Base-by-base conservation (phyloP, 2,329 filamentous ascomycete genomes). In the Ceratocystis harringtonii region DNA sequence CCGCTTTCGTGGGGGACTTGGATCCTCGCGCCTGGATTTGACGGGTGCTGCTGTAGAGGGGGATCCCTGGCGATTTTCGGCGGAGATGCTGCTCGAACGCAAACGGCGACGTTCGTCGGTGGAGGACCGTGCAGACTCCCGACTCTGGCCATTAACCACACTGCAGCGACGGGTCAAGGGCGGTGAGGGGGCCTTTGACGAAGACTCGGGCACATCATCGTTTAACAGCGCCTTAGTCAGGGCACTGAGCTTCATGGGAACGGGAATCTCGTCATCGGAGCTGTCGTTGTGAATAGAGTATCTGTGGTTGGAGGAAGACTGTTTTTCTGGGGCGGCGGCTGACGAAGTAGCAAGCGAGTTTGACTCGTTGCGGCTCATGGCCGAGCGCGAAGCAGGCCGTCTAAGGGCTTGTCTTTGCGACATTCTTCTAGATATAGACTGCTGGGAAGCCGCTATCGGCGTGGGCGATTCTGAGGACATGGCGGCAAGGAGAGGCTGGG, bases 191-290 rank as follows among this genome's bases (percentile, higher is more conserved):
- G 76, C 72, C 12, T 75, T 76, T 65, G 79, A 78, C 62, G 70
- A 73, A 61, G 71, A 74, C 68, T 79, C 78, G 7, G 83, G 80
- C 2, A 77, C 80, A 55, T 82, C 82, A 67, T 86, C 84, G 66
- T 84, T 83, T 28, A 96, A 80, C 17, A 96, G 79, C 22, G 90
- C 92, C 73, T 94, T 92, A 61, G 92, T 95, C 70, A 94, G 83
- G 71, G 92, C 91, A 73, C 91, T 96, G 73, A 96, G 88, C 77
- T 94, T 95, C 84, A 94, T 90, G 71, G 91, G 91, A 70, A 90
- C 87, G 17, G 89, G 88, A 32, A 95, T 89, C 75, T 96, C 92
- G 72, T 96, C 92, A 75, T 96, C 92, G 28, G 92, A 96, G 78
- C 90, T 96, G 73, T 96, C 92, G 70, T 89, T 86, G 70, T 73